Evolutionary conservation across 2,329 filamentous ascomycete genomes (phyloP), one percentile per base, ranked within the genome.

Genomic region (Sporothrix curviconia): DNA sequence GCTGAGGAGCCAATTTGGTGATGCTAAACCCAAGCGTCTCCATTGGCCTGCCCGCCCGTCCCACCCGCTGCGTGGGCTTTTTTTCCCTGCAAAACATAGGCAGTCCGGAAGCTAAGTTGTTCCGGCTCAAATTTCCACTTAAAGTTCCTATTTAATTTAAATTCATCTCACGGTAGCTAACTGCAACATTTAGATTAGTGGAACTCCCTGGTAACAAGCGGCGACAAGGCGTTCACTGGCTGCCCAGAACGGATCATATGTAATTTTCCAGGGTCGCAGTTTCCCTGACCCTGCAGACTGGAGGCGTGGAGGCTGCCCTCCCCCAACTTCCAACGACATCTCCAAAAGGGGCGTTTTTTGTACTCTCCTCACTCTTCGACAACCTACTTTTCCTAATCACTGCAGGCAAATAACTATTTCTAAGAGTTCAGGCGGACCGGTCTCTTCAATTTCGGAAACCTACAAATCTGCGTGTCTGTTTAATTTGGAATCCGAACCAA

Each of bases 21-120:
- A 61, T 62, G 59, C 57, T 56, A 58, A 62, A 61, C 61, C 39
- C 56, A 46, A 34, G 49, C 47, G 57, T 58, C 52, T 39, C 57
- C 47, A 62, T 62, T 62, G 61, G 59, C 54, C 42, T 24, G 50
- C 24, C 19, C 43, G 30, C 34, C 22, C 22, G 4, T 8, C 42
- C 28, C 28, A n/a, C 15, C 3, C 14, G n/a, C n/a, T n/a, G n/a
- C n/a, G n/a, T n/a, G n/a, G n/a, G n/a, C n/a, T n/a, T n/a, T n/a
- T n/a, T n/a, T n/a, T n/a, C n/a, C n/a, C n/a, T n/a, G n/a, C n/a
- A n/a, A n/a, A n/a, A n/a, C n/a, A n/a, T n/a, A n/a, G n/a, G n/a
- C n/a, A n/a, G n/a, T 37, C 32, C 55, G 55, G 55, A 53, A 19
- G 22, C 9, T 17, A 9, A 43, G 55, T 57, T 57, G 22, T 24